Evolutionary conservation across 2,329 filamentous ascomycete genomes (phyloP).

Genomic region (Ophiostoma quercus): DNA sequence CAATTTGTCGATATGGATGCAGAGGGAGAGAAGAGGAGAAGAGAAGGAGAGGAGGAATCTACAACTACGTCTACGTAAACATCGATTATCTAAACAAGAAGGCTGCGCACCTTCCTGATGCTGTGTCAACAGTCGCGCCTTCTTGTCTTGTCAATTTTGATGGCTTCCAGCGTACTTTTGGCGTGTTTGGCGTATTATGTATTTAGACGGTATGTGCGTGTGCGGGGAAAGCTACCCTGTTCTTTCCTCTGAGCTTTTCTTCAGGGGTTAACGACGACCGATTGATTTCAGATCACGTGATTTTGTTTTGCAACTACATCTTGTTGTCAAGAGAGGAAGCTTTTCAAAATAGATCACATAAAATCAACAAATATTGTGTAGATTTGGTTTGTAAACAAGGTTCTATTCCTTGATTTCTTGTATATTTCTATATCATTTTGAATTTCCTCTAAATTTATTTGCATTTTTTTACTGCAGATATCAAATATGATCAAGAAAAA

Average conservation of each 20-base stretch:
- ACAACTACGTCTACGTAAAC: background rate
- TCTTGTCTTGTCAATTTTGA: background rate
- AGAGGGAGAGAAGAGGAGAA: background rate
- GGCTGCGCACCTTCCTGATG: background rate
- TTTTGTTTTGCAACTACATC: background rate
- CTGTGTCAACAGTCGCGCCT: background rate
- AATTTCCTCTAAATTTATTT: too few relatives aligned
- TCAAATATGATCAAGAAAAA: too few relatives aligned
- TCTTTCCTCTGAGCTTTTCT: background rate
- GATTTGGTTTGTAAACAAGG: too few relatives aligned
- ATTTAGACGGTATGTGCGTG: background rate
- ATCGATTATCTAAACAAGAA: background rate
- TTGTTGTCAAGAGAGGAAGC: background rate
- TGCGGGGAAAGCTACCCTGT: constrained; percentile 21
- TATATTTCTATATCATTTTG: too few relatives aligned
- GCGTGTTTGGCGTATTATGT: background rate
- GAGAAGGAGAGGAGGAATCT: background rate
- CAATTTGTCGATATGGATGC: background rate
- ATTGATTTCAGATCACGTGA: background rate
- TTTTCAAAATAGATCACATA: too few relatives aligned
- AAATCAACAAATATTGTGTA: too few relatives aligned
- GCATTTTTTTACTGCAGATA: too few relatives aligned
- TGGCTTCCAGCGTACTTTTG: background rate
- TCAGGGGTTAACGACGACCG: background rate
- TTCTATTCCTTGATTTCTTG: too few relatives aligned